Base-by-base conservation (phyloP, 1,284 basidiomycete species). In the Rhizoctonia solani region DNA sequence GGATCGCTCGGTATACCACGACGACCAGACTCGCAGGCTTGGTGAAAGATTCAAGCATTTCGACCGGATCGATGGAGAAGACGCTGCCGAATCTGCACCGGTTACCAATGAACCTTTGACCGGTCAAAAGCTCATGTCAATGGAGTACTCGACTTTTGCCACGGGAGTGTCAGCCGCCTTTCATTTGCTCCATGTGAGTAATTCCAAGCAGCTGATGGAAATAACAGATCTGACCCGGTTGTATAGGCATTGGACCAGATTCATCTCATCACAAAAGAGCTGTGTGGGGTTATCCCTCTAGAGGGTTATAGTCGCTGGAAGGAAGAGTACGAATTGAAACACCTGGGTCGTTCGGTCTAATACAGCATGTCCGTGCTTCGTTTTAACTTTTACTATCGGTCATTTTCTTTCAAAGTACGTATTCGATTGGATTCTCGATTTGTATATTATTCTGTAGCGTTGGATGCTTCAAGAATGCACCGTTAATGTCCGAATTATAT, bases 241-340 rank as follows among this genome's bases (percentile, higher is more conserved):
- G 21, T n/a, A 4, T 50, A 83, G 81, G 75, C 74, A 6, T 69
- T 83, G 66, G 80, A 82, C 67, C 80, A 82, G 66, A 73, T 82
- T 25, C 79, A 81, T 42, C 69, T 63, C 11, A 77, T 81, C 52
- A 79, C 79, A 16, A 78, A 77, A 29, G 72, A 75, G 25, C 74
- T 84, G 5, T 82, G 81, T 69, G 82, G 82, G 1, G 81, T 81
- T 72, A 76, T 83, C 2, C 80, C 81, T 2, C 72, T 84, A 37
- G 73, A 75, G 56, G 82, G 82, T 1, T 83, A 80, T 68, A 75
- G 74, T 25, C 71, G 72, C 30, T 83, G 82, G 82, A 78, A 73
- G 65, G 71, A 74, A 46, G 73, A 76, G 54, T 77, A 77, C 68
- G 76, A 78, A 32, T 23, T 69, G 6, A 56, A 49, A 32, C 68